These are phyloP conservation scores for Blastomyces percursus DNA, from an alignment of 2,329 filamentous ascomycete genomes.

Conservation along the genomic window DNA sequence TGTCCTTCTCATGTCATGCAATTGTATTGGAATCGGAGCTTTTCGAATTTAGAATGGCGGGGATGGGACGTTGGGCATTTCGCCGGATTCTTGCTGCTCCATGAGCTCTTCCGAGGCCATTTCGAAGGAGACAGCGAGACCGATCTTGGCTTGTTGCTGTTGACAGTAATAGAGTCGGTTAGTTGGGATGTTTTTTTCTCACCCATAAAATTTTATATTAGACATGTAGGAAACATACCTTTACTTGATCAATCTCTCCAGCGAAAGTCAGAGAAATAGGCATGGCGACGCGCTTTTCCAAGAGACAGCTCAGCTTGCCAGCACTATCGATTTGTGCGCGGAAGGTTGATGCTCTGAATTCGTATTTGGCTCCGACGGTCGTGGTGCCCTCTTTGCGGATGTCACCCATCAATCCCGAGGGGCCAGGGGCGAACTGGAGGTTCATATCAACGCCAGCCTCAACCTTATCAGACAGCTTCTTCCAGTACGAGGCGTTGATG, in stretches of 20 bases:
- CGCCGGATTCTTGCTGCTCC: conserved; percentile 60
- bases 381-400: conserved; percentile 78
- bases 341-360: conserved; percentile 93
- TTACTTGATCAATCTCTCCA: conserved; percentile 89
- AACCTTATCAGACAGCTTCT: conserved; percentile 81
- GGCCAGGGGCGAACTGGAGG: conserved; percentile 61
- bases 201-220: neutral
- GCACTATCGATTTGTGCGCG: conserved; percentile 90
- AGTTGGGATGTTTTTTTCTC: neutral
- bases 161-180: conserved; percentile 11
- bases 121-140: conserved; percentile 86
- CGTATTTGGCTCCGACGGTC: conserved; percentile 91
- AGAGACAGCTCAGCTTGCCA: conserved; percentile 80
- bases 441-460: conserved; percentile 94
- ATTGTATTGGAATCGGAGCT: neutral
- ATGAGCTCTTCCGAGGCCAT: conserved; percentile 73
- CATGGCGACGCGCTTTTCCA: conserved; percentile 92
- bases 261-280: conserved; percentile 91
- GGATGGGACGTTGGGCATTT: conserved; percentile 34
- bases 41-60: conserved; percentile 38
- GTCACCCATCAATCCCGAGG: conserved; percentile 62
- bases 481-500: conserved; percentile 89
- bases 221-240: conserved; percentile 50
- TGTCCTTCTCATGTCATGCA: neutral
- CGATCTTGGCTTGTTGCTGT: conserved; percentile 90